Evolutionary conservation across 2,329 filamentous ascomycete species (phyloP), one percentile per base, ranked within the genome.

Genomic region (Lithohypha guttulata): DNA sequence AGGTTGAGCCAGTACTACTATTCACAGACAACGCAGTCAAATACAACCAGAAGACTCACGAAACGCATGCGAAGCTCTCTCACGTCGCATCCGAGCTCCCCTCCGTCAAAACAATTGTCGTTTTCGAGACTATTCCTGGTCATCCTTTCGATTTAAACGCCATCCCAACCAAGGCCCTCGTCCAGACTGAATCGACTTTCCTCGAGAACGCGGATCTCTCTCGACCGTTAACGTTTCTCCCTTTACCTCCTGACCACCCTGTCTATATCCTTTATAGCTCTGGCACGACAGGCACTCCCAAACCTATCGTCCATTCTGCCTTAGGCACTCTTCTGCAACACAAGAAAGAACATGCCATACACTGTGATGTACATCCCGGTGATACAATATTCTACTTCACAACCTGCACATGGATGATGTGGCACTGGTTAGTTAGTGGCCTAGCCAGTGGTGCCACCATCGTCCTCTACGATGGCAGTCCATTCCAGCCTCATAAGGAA

Each of bases 361-460:
- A 96, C 57, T 84, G 82, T 57, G 85, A 86, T 15, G 77, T 98
- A 47, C 69, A 71, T 6, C 71, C 79, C 0, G 65, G 69, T 2
- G 84, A 86, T 28, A 73, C 80, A 14, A 70, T 95, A 55, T 83
- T 95, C 59, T 95, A 95, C 65, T 95, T 87, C 64, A 94, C 86
- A 1, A 95, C 87, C 3, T 86, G 81, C 8, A 93, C 85, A 0
- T 95, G 87, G 91, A 96, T 98, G 87, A 96, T 96, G 89, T 95
- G 87, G 86, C 89, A 96, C 59, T 96, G 89, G 87, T 79, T 87
- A 27, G 74, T 95, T 14, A 89, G 84, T 1, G 84, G 80, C 4
- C 75, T 96, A 3, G 83, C 87, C 7, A 79, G 77, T 20, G 89
- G 89, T 38, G 75, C 83, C 8, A 89, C 84, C 0, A 67, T 96